Conservation (phyloP, 257 asterid species). For the Nicotiana tomentosiformis region DNA sequence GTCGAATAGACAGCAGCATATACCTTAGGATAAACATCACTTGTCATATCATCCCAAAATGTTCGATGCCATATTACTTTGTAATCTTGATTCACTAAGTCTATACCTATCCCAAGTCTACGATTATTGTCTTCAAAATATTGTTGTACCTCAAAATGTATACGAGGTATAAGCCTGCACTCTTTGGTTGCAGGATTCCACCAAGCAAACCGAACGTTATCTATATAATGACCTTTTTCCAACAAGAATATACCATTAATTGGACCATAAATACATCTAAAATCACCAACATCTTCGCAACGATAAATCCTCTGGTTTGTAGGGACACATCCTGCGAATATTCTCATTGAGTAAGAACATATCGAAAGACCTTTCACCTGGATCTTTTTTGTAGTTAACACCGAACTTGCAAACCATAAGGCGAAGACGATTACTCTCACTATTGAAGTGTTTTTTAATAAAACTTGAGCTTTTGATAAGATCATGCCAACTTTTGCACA, state of each 20-base stretch:
- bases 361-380: neutral
- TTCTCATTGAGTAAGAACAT: neutral
- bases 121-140: neutral
- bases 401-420: neutral
- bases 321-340: neutral
- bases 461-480: neutral
- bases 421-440: neutral
- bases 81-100: neutral
- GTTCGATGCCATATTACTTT: neutral
- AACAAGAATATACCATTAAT: neutral
- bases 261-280: neutral
- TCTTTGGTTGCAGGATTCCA: neutral
- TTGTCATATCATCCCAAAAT: neutral
- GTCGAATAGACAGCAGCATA: neutral
- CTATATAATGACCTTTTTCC: neutral
- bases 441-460: neutral
- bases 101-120: neutral
- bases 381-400: neutral
- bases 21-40: neutral
- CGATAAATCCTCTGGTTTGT: neutral
- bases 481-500: neutral
- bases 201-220: neutral
- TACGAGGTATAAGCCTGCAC: neutral
- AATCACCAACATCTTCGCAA: neutral
- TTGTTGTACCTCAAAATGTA: neutral